Base-by-base conservation (phyloP, 306 rosid species). In the Quercus ilex region DNA sequence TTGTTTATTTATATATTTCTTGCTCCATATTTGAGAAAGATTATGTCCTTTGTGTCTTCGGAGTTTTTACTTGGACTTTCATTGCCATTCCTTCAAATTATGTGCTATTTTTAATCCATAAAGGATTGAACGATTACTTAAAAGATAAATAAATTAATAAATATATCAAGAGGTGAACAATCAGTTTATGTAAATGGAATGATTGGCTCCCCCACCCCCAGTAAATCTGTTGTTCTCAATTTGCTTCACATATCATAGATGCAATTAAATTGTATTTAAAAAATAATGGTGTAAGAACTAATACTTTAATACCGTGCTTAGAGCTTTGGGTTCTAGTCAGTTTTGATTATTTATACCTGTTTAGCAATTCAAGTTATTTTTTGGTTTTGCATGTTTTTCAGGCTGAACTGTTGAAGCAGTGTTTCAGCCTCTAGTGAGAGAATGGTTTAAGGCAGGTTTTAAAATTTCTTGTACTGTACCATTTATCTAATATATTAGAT, bases 371-470 rank as follows among this genome's bases (percentile, higher is more conserved):
- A 43, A 71, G 51, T 2, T 5, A 41, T 23, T 53, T 80, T 74
- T 78, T 46, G 46, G n/a, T 46, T 59, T 64, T 71, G 65, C 55
- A 68, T 77, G 20, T 74, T 70, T 74, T 78, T 70, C 87, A 85
- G 89, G 83, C 74, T 65, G 68, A 38, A 69, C 55, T 81, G 85
- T 65, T 82, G 41, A 58, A 79, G 77, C 71, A 56, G 82, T 52
- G 69, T 41, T 71, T 52, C 72, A 60, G 26, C 63, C 19, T 59
- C 20, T 80, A 6, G 53, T 62, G 73, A 68, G 25, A 11, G 31
- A 64, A 30, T 64, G 46, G 12, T 64, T 10, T 64, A 38, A 30
- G 33, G 46, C 31, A 64, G 21, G 70, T 8, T 15, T 15, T 6
- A 17, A 28, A 64, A 7, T 30, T 62, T 64, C 2, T 30, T 17